phyloP scores from a whole-genome alignment of 345 rosid genomes.

The Alliaria petiolata region DNA sequence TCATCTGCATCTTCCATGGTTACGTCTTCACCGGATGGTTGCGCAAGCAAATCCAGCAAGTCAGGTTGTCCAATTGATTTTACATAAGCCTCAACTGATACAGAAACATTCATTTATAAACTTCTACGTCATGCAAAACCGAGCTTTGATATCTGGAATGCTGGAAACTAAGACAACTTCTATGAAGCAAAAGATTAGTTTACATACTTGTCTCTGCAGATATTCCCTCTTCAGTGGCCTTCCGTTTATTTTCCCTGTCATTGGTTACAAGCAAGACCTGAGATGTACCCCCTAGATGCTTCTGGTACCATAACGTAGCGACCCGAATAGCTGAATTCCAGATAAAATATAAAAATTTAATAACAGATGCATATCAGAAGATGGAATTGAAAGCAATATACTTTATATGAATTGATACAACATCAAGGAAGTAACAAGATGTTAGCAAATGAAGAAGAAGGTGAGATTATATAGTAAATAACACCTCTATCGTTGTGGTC shows the following conservation, averaged over 20 bases:
- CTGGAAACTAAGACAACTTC: background rate
- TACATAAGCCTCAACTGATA: constrained; percentile 89
- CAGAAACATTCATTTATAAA: constrained; percentile 28
- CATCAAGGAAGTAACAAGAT: background rate
- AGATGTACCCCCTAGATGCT: constrained; percentile 66
- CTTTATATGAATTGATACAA: background rate
- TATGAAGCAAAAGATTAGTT: background rate
- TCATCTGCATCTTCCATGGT: constrained; percentile 86
- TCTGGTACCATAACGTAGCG: constrained; percentile 87
- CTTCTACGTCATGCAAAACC: background rate
- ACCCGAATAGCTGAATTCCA: constrained; percentile 78
- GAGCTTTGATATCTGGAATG: background rate
- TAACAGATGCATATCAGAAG: background rate
- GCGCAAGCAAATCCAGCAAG: constrained; percentile 84
- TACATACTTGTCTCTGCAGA: constrained; percentile 82
- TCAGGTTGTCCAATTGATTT: constrained; percentile 74
- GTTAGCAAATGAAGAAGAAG: background rate
- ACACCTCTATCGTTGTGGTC: constrained; percentile 96
- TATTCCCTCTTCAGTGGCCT: constrained; percentile 86
- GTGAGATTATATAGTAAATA: constrained; percentile 1
- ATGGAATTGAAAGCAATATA: background rate
- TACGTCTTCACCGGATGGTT: constrained; percentile 60
- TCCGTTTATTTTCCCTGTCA: constrained; percentile 84
- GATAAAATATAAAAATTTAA: background rate
- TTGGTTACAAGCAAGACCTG: constrained; percentile 80